Evolutionary conservation across 2,329 filamentous ascomycete species (phyloP), one percentile per base, ranked within the genome.

Genomic region (Xylaria sp.): DNA sequence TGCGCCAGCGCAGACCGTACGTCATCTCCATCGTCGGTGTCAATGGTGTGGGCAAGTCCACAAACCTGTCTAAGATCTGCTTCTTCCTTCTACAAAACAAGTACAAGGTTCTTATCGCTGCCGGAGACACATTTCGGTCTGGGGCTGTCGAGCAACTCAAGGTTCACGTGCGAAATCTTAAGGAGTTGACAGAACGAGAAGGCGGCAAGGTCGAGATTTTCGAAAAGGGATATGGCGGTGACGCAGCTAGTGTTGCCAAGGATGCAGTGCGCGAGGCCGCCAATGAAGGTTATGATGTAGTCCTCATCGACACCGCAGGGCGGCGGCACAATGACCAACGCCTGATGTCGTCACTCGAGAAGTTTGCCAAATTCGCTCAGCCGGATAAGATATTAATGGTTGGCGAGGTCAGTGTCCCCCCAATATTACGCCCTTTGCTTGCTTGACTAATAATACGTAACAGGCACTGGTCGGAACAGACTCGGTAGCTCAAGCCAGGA

Each of bases 311-410:
- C 79, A 99, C 96, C 0, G 96, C 96, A 0, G 96, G 96, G 5
- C 91, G 96, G 25, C 88, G 96, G 57, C 96, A 99, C 83, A 99
- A 99, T 77, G 96, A 99, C 80, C 90, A 94, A 80, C 90, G 96
- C 8, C 89, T 99, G 70, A 99, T 99, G 97, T 96, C 93, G 13
- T 95, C 92, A 3, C 86, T 99, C 43, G 96, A 98, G 81, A 99
- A 98, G 79, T 99, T 99, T 79, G 95, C 94, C 71, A 97, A 97
- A 79, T 92, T 98, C 75, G 96, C 96, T 0, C 90, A 95, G 73
- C 97, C 97, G 0, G 95, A 99, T 82, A 98, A 99, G 86, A 98
- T 99, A 72, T 89, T 99, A 79, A 98, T 99, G 94, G 96, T 99
- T 71, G 91, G 89, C 71, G 92, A 92, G 81, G 78, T 79, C 68